A percentile compares a stretch with the other conserved stretches of the same genome.
phyloP scores from a whole-genome alignment of 2,329 filamentous ascomycete species.

The Colletotrichum sublineola region DNA sequence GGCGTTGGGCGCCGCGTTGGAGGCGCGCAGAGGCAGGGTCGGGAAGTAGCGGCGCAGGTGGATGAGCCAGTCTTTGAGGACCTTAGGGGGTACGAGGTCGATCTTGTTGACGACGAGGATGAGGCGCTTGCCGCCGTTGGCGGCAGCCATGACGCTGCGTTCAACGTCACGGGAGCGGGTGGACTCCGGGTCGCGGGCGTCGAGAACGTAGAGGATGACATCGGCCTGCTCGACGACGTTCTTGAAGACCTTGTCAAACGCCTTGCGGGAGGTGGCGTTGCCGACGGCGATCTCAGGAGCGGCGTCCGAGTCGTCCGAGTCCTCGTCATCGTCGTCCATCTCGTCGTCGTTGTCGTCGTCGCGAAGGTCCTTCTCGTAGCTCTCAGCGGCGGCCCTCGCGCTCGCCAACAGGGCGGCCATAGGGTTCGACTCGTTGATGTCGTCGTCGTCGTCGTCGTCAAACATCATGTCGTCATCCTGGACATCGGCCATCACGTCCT shows the following conservation, averaged over 20 bases:
- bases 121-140: constrained; percentile 84
- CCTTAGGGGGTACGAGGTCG: constrained; percentile 85
- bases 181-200: constrained; percentile 91
- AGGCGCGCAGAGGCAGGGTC: constrained; percentile 88
- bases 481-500: constrained; percentile 60
- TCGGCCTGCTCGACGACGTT: constrained; percentile 90
- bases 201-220: constrained; percentile 92
- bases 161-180: constrained; percentile 93
- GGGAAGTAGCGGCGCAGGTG: constrained; percentile 92
- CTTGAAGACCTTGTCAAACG: constrained; percentile 97
- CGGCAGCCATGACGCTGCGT: constrained; percentile 90
- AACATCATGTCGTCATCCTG: constrained; percentile 63
- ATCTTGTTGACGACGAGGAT: constrained; percentile 97
- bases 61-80: constrained; percentile 86
- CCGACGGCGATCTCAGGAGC: constrained; percentile 64
- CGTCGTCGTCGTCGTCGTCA: constrained; percentile 70
- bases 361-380: constrained; percentile 77
- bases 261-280: constrained; percentile 78
- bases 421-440: constrained; percentile 81
- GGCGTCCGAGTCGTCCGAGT: constrained; percentile 69
- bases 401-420: constrained; percentile 94
- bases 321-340: constrained; percentile 53
- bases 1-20: constrained; percentile 84
- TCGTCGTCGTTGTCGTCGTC: constrained; percentile 66
- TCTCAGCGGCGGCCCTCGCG: constrained; percentile 80